Base-by-base conservation (phyloP, 225 moss, liverwort and hornwort genomes). In the Thuidium tamariscinum region DNA sequence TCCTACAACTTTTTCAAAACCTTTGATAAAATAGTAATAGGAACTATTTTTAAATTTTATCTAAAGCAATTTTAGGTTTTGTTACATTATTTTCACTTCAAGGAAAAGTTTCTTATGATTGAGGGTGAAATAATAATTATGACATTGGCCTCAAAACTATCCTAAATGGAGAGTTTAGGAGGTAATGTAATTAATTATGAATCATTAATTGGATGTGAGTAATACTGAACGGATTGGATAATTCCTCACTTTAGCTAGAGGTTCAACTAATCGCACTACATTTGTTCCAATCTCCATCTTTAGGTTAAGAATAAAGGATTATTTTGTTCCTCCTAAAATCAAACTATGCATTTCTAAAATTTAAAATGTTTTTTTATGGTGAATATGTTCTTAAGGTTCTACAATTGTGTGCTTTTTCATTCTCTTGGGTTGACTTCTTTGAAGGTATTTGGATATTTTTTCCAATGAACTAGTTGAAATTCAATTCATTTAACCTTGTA, bases 341-440 rank as follows among this genome's bases (percentile, higher is more conserved):
- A 60, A 60, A 9, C 30, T 79, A 56, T 79, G 8, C 3, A 3
- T 56, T 6, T 0, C 4, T 34, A 7, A 48, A 32, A 19, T 4
- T 49, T 34, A 34, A 34, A 8, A 49, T 48, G 7, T 19, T 3
- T 8, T 4, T 49, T 74, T 32, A 4, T 13, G 20, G 21, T 49
- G 4, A 74, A 9, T n/a, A n/a, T 74, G 8, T 1, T 34, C 5
- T 13, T 51, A 34, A 22, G 8, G 2, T 74, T 7, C 19, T 51
- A 21, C 0, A 0, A 1, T 74, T 51, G 34, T 34, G 1, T 34
- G 0, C n/a, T n/a, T n/a, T n/a, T n/a, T n/a, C n/a, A n/a, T n/a
- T n/a, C n/a, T n/a, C n/a, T n/a, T n/a, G n/a, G n/a, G n/a, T n/a
- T n/a, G n/a, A n/a, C n/a, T n/a, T n/a, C n/a, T n/a, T n/a, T n/a